phyloP scores from a whole-genome alignment of 176 grass and related monocot genomes.

The Aegilops speltoides region DNA sequence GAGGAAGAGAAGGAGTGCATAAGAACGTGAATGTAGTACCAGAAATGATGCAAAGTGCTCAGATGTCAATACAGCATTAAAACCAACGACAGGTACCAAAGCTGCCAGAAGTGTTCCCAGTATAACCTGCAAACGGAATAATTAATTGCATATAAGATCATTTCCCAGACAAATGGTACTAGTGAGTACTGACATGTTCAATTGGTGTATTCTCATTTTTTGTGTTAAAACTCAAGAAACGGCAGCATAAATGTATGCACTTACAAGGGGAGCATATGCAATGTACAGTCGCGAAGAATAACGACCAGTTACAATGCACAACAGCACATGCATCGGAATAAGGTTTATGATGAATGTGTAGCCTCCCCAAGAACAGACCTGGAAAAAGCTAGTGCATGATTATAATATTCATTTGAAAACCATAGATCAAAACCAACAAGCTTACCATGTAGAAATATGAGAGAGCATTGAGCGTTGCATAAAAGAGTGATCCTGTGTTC shows the following conservation, averaged over 20 bases:
- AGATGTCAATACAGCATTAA: conserved; percentile 99
- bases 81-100: conserved; percentile 99
- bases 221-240: background rate
- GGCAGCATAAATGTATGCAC: conserved; percentile 21
- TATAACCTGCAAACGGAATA: conserved; percentile 68
- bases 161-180: background rate
- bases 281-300: conserved; percentile 96
- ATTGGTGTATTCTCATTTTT: background rate
- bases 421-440: conserved; percentile 14
- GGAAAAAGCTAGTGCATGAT: conserved; percentile 33
- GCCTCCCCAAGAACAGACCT: conserved; percentile 99
- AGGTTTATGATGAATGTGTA: conserved; percentile 99
- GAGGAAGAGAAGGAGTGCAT: conserved; percentile 26
- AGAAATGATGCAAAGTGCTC: conserved; percentile 99
- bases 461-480: conserved; percentile 94
- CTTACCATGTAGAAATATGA: conserved; percentile 99
- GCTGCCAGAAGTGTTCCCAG: conserved; percentile 94
- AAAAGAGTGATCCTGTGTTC: conserved; percentile 98
- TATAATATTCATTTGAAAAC: conserved; percentile 35
- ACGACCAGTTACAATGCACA: conserved; percentile 97
- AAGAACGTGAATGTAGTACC: conserved; percentile 50
- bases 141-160: background rate
- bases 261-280: conserved; percentile 99
- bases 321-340: conserved; percentile 96
- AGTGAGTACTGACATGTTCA: background rate